Base-by-base conservation (phyloP, 257 asterid genomes). In the Verbascum thapsus region DNA sequence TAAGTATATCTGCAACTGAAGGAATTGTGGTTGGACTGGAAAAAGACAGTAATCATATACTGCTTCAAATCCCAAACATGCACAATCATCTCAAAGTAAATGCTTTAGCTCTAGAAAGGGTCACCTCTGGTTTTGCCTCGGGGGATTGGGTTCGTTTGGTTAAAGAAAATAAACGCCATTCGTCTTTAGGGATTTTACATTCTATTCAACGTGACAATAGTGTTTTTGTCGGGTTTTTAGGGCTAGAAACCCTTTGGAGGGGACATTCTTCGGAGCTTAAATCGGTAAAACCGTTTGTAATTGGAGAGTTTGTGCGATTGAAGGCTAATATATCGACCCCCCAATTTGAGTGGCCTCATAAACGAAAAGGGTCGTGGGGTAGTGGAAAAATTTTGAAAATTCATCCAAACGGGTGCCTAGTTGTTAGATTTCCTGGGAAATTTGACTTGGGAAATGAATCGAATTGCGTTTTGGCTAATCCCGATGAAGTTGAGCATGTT, bases 331-430 rank as follows among this genome's bases (percentile, higher is more conserved):
- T 80, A 30, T 10, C 38, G 8, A 74, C 52, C 52, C 87, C 94
- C 32, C 75, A 65, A 32, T 85, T 85, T 22, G 76, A 80, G 59
- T 85, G 89, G 87, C 89, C 83, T 62, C 73, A 44, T 13, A 82
- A 74, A 65, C 66, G 83, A 53, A 72, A 79, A 49, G 82, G 70
- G 3, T 35, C 68, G 13, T 78, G 83, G 83, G 77, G 79, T n/a
- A 76, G 81, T 19, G 94, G 94, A 44, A 85, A 66, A 63, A 69
- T 85, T 49, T 61, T 73, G 0, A 77, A 55, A 8, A 63, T 85
- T 64, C 83, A 80, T 15, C 85, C 89, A 13, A 85, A 85, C 11
- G 89, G 89, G 16, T 85, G 94, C 73, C 87, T 85, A 3, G 65
- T 72, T 39, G 76, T 85, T 34, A 63, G 38, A 18, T 85, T 85